These are phyloP conservation scores for Candida nitratophila DNA, from an alignment of 805 yeast genomes.

Conservation along the genomic window DNA sequence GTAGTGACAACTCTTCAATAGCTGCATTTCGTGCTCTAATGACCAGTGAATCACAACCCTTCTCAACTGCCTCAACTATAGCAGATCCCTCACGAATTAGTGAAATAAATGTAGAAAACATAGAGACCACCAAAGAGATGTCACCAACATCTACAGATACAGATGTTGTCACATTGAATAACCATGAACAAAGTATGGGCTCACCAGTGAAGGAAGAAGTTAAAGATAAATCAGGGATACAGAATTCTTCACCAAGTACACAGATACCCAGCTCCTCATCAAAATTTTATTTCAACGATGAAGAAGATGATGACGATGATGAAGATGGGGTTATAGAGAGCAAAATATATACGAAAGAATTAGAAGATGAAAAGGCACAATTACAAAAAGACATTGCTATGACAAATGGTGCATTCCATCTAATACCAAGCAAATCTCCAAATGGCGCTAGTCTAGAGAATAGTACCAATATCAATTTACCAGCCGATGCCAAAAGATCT, in stretches of 20 bases:
- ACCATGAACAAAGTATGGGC: too few relatives aligned
- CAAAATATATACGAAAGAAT: not conserved
- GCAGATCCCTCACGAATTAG: too few relatives aligned
- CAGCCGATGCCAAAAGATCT: too few relatives aligned
- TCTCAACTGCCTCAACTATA: too few relatives aligned
- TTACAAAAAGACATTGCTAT: not conserved
- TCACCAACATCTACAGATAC: not conserved
- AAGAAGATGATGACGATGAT: not conserved
- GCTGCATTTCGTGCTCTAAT: not conserved
- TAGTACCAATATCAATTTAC: too few relatives aligned
- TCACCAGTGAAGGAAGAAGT: too few relatives aligned
- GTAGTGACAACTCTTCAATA: not conserved
- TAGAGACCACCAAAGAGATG: too few relatives aligned
- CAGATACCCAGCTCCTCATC: not conserved
- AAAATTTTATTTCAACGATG: constrained; percentile 1
- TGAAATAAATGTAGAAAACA: too few relatives aligned
- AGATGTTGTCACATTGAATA: too few relatives aligned
- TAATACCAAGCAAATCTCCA: not conserved
- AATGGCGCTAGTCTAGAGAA: not conserved
- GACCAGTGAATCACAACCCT: not conserved
- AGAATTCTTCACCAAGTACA: not conserved
- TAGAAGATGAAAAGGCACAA: not conserved
- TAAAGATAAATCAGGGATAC: too few relatives aligned
- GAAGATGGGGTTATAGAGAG: not conserved
- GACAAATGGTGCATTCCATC: not conserved